Percentiles rank a stretch among this genome's conserved stretches.
phyloP scores from a whole-genome alignment of 2,329 filamentous ascomycete species.

The Dactylellina leptospora region DNA sequence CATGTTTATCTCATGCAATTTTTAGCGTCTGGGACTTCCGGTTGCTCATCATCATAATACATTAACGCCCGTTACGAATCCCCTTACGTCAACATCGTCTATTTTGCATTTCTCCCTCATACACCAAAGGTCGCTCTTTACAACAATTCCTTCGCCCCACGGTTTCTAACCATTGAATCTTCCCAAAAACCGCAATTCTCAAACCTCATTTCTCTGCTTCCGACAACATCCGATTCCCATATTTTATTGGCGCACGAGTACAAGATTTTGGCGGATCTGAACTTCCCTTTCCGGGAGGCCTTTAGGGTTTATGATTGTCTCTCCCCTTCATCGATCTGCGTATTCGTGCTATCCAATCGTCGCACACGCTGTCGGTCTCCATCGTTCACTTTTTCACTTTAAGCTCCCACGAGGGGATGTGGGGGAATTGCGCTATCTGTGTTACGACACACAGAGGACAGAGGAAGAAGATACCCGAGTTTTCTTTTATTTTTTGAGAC shows the following conservation, averaged over 20 bases:
- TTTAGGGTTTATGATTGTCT: constrained; percentile 12
- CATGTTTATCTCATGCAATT: constrained; percentile 33
- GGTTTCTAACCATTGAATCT: too few species aligned
- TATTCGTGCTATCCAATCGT: too few species aligned
- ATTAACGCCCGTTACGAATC: constrained; percentile 43
- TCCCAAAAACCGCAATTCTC: too few species aligned
- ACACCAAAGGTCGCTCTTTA: too few species aligned
- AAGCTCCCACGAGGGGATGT: constrained; percentile 1
- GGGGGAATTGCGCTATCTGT: constrained; percentile 22
- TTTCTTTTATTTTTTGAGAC: neutral
- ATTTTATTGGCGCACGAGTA: neutral
- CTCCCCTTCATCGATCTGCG: constrained; percentile 5
- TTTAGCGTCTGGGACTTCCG: constrained; percentile 16
- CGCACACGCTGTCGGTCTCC: too few species aligned
- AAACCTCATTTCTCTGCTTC: neutral
- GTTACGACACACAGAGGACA: constrained; percentile 12
- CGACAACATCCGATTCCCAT: neutral
- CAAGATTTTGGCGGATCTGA: constrained; percentile 25
- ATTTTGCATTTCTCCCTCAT: neutral
- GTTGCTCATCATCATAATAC: constrained; percentile 26
- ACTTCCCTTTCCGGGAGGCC: constrained; percentile 32
- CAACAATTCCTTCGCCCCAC: too few species aligned
- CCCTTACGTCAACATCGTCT: constrained; percentile 11
- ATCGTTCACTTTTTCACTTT: too few species aligned
- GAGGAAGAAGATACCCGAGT: neutral